Percentiles rank a stretch among this genome's conserved stretches.
Evolutionary conservation across 805 yeast genomes (phyloP).

Genomic region (Zygosaccharomyces gambellarensis): DNA sequence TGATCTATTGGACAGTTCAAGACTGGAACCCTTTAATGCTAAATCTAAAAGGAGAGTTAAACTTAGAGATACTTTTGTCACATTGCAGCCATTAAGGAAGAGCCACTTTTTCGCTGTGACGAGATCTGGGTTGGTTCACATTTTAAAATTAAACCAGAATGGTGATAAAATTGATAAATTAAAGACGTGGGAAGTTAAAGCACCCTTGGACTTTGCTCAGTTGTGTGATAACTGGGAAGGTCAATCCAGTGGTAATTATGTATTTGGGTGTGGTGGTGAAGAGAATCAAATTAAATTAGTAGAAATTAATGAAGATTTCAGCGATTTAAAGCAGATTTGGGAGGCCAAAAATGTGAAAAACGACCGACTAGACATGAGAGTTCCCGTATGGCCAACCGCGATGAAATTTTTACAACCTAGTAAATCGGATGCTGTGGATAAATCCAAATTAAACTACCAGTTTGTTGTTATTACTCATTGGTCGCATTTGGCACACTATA

Average conservation of each 20-base stretch:
- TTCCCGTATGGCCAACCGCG: conserved; percentile 71
- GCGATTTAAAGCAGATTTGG: conserved; percentile 43
- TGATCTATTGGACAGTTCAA: conserved; percentile 22
- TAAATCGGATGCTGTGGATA: conserved; percentile 23
- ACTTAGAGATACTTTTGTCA: conserved; percentile 38
- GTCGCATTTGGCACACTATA: conserved; percentile 63
- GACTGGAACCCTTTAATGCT: conserved; percentile 21
- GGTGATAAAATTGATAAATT: conserved; percentile 15
- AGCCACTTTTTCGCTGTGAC: conserved; percentile 34
- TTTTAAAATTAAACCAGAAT: conserved; percentile 22
- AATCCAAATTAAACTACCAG: conserved; percentile 35
- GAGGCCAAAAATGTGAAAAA: conserved; percentile 80
- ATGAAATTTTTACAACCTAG: conserved; percentile 43
- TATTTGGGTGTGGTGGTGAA: conserved; percentile 82
- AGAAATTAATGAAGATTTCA: conserved; percentile 22
- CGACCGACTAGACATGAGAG: conserved; percentile 70
- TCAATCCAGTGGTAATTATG: conserved; percentile 28
- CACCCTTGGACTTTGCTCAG: conserved; percentile 45
- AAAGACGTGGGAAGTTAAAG: conserved; percentile 35
- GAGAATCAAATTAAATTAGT: conserved; percentile 46
- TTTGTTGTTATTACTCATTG: conserved; percentile 58
- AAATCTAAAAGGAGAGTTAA: conserved; percentile 30
- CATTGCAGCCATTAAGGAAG: conserved; percentile 29
- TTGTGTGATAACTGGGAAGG: conserved; percentile 41
- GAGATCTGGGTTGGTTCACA: conserved; percentile 35